These are phyloP conservation scores for Eruca vesicaria DNA, from an alignment of 441 rosid genomes.

Conservation along the genomic window DNA sequence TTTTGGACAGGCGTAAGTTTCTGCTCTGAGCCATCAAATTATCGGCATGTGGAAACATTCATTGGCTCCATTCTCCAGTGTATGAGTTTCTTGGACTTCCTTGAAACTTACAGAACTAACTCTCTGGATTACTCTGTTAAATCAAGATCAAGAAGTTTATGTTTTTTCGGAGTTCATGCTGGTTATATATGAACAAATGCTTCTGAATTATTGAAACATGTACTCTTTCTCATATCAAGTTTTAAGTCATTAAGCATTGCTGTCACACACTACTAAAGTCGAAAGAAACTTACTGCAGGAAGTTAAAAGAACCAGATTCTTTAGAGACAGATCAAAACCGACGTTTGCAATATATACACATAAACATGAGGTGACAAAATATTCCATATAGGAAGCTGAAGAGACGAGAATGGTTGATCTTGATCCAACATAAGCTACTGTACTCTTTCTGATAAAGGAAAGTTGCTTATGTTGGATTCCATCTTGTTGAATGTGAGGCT, in stretches of 20 bases:
- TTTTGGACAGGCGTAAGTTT: background rate
- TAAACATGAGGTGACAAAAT: constrained; percentile 15
- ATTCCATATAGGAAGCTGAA: background rate
- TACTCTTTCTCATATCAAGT: constrained; percentile 14
- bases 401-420: constrained; percentile 10
- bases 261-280: background rate
- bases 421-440: constrained; percentile 23
- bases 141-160: background rate
- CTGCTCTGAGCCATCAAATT: background rate
- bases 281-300: constrained; percentile 4
- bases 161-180: background rate
- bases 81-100: background rate
- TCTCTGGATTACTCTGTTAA: background rate
- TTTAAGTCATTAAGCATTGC: constrained; percentile 3
- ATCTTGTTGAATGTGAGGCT: constrained; percentile 68
- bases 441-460: constrained; percentile 35
- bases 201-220: constrained; percentile 2
- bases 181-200: background rate
- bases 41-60: background rate
- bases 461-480: constrained; percentile 44
- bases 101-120: background rate
- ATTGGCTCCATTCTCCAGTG: background rate
- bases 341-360: constrained; percentile 24
- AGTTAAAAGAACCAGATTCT: constrained; percentile 22
- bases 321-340: constrained; percentile 33